Percentiles rank a stretch among this genome's conserved stretches.
These are phyloP conservation scores for Exophiala viscosa DNA, from an alignment of 2,329 filamentous ascomycete species.

Conservation along the genomic window DNA sequence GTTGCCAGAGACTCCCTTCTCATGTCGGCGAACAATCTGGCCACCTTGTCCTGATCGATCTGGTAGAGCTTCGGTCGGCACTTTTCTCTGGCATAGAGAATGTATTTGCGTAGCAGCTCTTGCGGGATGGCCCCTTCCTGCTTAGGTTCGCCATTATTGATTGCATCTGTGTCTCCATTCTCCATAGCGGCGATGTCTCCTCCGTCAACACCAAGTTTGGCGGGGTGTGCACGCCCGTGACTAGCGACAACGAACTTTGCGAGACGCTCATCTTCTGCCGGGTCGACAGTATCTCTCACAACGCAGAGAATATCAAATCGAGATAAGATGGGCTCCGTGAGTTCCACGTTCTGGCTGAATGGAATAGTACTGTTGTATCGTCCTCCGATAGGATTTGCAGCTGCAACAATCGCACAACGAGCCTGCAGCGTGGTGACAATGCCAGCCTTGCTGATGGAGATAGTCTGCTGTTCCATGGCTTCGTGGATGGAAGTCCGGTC, in stretches of 20 bases:
- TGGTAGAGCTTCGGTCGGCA: constrained; percentile 91
- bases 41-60: constrained; percentile 96
- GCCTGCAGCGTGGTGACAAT: constrained; percentile 97
- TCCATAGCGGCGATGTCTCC: constrained; percentile 61
- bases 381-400: constrained; percentile 92
- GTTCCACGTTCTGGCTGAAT: constrained; percentile 92
- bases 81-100: constrained; percentile 86
- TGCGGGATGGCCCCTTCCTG: constrained; percentile 76
- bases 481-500: constrained; percentile 98
- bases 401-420: constrained; percentile 91
- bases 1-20: constrained; percentile 86
- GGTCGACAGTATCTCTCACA: constrained; percentile 91
- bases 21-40: constrained; percentile 94
- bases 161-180: constrained; percentile 45
- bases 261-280: constrained; percentile 83
- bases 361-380: constrained; percentile 96
- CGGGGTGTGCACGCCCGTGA: constrained; percentile 82
- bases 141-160: constrained; percentile 46
- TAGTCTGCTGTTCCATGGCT: constrained; percentile 99
- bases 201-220: constrained; percentile 48
- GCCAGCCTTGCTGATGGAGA: constrained; percentile 96
- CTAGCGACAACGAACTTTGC: constrained; percentile 93
- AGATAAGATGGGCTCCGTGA: constrained; percentile 94
- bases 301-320: constrained; percentile 98
- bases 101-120: constrained; percentile 90